Percentiles rank a stretch among this genome's conserved stretches.
phyloP scores from a whole-genome alignment of 208 protist genomes.

The Jaenimonas drosophilae region DNA sequence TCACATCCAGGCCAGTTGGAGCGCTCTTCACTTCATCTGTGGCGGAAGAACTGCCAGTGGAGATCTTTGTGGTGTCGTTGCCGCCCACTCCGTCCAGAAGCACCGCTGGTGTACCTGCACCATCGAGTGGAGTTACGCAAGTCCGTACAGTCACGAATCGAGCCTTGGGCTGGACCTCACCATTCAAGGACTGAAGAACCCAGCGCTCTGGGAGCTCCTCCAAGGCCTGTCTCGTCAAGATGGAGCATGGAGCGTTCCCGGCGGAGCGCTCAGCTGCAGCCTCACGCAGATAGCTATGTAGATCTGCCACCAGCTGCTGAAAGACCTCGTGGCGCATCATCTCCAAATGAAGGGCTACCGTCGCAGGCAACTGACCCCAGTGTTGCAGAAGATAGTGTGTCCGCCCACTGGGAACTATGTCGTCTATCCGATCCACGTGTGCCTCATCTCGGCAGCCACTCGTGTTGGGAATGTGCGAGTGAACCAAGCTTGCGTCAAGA shows the following conservation, averaged over 20 bases:
- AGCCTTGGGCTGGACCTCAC: slow-evolving; percentile 4
- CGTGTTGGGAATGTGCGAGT: too few species aligned
- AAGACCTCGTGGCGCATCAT: background rate
- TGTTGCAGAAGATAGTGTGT: too few species aligned
- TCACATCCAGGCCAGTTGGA: too few species aligned
- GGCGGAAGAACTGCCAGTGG: too few species aligned
- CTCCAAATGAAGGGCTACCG: background rate
- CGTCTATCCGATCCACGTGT: too few species aligned
- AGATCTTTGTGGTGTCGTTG: too few species aligned
- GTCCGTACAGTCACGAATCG: slow-evolving; percentile 2
- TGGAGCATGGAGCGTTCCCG: background rate
- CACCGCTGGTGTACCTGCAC: slow-evolving; percentile 13
- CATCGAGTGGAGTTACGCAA: slow-evolving; percentile 34
- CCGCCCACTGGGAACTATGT: too few species aligned
- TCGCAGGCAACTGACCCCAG: too few species aligned
- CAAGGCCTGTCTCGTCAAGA: slow-evolving; percentile 10
- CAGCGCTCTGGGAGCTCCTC: slow-evolving; percentile 52
- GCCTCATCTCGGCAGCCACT: too few species aligned
- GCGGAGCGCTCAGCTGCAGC: too few species aligned
- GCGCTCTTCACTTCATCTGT: too few species aligned
- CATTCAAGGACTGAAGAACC: slow-evolving; percentile 54
- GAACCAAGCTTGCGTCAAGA: background rate
- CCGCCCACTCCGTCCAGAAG: slow-evolving; percentile 1
- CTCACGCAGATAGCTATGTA: background rate
- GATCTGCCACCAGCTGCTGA: background rate